phyloP scores from a whole-genome alignment of 176 grass and related monocot species.

The Phoenix roebelenii region DNA sequence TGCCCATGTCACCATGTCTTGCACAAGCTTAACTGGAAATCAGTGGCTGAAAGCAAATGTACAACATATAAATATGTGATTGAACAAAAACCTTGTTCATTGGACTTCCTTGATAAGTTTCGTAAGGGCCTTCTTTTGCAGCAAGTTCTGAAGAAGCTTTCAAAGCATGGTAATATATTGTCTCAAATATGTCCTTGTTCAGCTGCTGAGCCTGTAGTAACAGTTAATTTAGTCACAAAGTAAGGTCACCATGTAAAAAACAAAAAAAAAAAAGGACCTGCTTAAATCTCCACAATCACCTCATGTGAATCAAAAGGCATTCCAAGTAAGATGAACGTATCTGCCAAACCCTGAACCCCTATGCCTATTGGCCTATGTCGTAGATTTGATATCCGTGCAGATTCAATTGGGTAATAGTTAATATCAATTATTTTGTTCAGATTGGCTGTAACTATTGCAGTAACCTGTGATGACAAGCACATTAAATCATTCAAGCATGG shows the following conservation, averaged over 20 bases:
- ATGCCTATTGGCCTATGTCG: conserved; percentile 87
- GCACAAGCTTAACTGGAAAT: no score
- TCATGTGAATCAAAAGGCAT: conserved; percentile 94
- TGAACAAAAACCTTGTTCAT: conserved; percentile 61
- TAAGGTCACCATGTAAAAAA: no score
- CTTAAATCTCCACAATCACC: conserved; percentile 26
- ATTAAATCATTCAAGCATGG: conserved; percentile 6
- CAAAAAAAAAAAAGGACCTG: no score
- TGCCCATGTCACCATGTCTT: no score
- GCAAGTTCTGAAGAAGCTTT: conserved; percentile 85
- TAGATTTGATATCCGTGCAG: conserved; percentile 73
- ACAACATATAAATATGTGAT: no score
- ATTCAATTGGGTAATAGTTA: conserved; percentile 85
- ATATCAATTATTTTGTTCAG: conserved; percentile 97
- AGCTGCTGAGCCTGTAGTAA: conserved; percentile 67
- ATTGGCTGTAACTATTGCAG: conserved; percentile 58
- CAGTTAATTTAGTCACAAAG: background rate
- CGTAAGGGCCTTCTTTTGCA: conserved; percentile 73
- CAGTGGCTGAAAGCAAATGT: no score
- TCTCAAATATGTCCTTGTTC: conserved; percentile 92
- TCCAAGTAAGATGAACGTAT: conserved; percentile 94
- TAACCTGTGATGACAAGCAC: conserved; percentile 48
- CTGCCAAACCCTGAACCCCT: conserved; percentile 85
- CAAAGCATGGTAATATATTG: conserved; percentile 75
- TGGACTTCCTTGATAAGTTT: conserved; percentile 86